These are phyloP conservation scores for Diddensiella santjacobensis DNA, from an alignment of 805 yeast species.

Conservation along the genomic window DNA sequence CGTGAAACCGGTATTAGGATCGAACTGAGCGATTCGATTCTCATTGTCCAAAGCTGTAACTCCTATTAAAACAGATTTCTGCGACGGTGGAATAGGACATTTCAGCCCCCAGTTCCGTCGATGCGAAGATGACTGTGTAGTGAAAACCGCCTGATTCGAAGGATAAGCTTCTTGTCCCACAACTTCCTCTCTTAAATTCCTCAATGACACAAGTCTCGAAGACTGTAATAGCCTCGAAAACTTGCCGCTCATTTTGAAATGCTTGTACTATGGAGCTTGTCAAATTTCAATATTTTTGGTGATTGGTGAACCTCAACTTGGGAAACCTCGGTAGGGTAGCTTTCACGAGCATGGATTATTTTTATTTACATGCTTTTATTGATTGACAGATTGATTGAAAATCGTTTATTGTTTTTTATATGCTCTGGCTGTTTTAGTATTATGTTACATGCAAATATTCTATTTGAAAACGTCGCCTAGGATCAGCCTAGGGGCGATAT, in stretches of 20 bases:
- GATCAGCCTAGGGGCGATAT: constrained; percentile 92
- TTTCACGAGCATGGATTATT: too few species aligned
- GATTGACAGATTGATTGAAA: too few species aligned
- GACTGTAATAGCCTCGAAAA: constrained; percentile 7
- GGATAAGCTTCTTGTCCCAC: constrained; percentile 19
- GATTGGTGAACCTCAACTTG: too few species aligned
- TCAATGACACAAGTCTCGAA: constrained; percentile 11
- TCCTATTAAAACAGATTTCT: constrained; percentile 25
- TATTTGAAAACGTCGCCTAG: constrained; percentile 71
- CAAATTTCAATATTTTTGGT: too few species aligned
- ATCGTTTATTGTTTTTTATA: too few species aligned
- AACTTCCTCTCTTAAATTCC: neutral
- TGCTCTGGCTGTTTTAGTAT: too few species aligned
- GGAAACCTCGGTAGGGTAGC: too few species aligned
- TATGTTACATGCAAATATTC: too few species aligned
- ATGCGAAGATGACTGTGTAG: constrained; percentile 33
- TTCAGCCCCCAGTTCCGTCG: constrained; percentile 38
- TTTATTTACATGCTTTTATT: too few species aligned
- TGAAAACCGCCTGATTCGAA: constrained; percentile 28
- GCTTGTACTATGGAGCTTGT: too few species aligned
- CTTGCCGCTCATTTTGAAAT: neutral
- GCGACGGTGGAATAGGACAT: constrained; percentile 27
- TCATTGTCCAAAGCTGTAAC: constrained; percentile 28
- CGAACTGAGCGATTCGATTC: constrained; percentile 29
- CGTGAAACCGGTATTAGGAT: constrained; percentile 25